Conservation (phyloP, 108 stramenopile species). For the Cyclotella atomus region DNA sequence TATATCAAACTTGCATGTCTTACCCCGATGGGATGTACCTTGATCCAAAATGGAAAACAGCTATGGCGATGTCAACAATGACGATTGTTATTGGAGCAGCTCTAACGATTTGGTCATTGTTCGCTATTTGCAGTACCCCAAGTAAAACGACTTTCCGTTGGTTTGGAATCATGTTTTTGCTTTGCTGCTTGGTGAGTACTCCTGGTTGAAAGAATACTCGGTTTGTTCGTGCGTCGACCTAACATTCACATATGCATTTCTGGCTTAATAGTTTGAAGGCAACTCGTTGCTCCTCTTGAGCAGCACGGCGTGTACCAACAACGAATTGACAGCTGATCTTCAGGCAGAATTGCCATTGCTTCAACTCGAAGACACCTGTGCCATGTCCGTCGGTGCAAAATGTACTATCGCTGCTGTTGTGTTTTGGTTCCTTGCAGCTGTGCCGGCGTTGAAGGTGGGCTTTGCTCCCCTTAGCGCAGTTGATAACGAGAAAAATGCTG, state of each 20-base stretch:
- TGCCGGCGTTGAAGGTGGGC: not conserved
- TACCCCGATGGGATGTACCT: not conserved
- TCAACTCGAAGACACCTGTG: slow-evolving; percentile 2
- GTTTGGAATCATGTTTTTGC: not conserved
- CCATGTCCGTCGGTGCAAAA: slow-evolving; percentile 7
- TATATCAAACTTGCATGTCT: slow-evolving; percentile 4
- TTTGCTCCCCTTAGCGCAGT: not conserved
- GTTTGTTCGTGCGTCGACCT: no score
- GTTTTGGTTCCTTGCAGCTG: slow-evolving; percentile 6
- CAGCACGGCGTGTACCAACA: slow-evolving; percentile 10
- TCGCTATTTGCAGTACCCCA: not conserved
- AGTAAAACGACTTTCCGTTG: not conserved
- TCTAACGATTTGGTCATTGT: slow-evolving; percentile 1
- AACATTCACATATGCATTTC: no score
- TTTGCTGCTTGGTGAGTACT: slow-evolving; percentile 4
- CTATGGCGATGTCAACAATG: slow-evolving; percentile 9
- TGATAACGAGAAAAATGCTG: not conserved
- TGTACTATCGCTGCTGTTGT: slow-evolving; percentile 5
- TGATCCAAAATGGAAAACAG: slow-evolving; percentile 16
- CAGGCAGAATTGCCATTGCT: not conserved
- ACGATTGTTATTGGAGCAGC: not conserved
- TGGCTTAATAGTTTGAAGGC: slow-evolving; percentile 5
- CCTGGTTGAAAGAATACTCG: no score
- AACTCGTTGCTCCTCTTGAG: slow-evolving; percentile 5
- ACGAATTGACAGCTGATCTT: not conserved